Percentiles rank a stretch among this genome's conserved stretches.
These are phyloP conservation scores for Psilocybe subaeruginosa DNA, from an alignment of 768 basidiomycete genomes.

Conservation along the genomic window DNA sequence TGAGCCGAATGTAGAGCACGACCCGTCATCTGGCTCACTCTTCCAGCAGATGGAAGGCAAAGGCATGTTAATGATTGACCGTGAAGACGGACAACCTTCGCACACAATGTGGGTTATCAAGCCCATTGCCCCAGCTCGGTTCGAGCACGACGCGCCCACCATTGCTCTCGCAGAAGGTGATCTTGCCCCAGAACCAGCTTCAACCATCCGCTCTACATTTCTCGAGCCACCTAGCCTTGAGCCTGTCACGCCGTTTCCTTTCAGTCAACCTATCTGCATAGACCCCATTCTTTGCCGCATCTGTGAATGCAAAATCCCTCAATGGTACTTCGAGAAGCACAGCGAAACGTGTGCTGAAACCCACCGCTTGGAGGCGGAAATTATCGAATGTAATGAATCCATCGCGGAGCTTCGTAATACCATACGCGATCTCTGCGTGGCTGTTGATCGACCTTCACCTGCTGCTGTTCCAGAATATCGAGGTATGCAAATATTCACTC, in stretches of 20 bases:
- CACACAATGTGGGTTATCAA: conserved; percentile 99
- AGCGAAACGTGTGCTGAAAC: conserved; percentile 98
- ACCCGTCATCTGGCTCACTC: conserved; percentile 53
- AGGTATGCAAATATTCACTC: conserved; percentile 82
- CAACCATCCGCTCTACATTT: conserved; percentile 40
- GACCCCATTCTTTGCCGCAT: conserved; percentile 94
- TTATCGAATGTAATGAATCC: conserved; percentile 91
- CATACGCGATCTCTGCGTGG: conserved; percentile 74
- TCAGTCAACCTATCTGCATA: conserved; percentile 75
- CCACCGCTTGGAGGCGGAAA: conserved; percentile 95
- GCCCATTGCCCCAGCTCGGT: conserved; percentile 73
- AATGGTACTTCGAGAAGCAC: conserved; percentile 99
- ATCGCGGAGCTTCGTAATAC: conserved; percentile 86
- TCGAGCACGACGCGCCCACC: conserved; percentile 65
- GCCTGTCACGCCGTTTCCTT: conserved; percentile 73
- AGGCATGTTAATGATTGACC: conserved; percentile 98
- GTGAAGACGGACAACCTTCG: conserved; percentile 82
- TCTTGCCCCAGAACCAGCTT: conserved; percentile 43
- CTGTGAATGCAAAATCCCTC: conserved; percentile 94
- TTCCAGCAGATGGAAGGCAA: conserved; percentile 95
- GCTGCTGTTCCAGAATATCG: conserved; percentile 76
- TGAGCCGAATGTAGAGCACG: conserved; percentile 60
- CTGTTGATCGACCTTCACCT: conserved; percentile 78
- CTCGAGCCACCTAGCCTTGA: conserved; percentile 39
- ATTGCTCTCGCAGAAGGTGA: conserved; percentile 58